Percentiles rank a stretch among this genome's conserved stretches.
phyloP scores from a whole-genome alignment of 345 rosid species.

The Fremontodendron californicum region DNA sequence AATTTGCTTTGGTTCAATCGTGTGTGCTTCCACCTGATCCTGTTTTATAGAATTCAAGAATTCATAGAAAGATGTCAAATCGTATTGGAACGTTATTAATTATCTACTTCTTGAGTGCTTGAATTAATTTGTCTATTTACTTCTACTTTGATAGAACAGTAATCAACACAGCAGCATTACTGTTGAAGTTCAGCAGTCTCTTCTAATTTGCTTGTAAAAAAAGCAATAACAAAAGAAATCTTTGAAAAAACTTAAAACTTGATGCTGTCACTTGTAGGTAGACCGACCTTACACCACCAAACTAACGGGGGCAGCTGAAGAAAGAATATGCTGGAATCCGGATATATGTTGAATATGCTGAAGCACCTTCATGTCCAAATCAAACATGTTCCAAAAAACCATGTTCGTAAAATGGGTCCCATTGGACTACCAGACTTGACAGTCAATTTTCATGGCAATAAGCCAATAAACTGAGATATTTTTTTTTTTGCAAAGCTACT shows the following conservation, averaged over 20 bases:
- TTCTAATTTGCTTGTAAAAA: not conserved
- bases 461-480: not conserved
- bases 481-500: too few species aligned
- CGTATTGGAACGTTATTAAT: not conserved
- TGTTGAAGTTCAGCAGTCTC: not conserved
- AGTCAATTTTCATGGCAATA: not conserved
- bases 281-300: not conserved
- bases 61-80: not conserved
- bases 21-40: not conserved
- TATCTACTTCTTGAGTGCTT: not conserved
- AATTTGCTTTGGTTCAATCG: not conserved
- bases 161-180: not conserved
- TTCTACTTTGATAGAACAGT: not conserved
- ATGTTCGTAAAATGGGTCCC: not conserved
- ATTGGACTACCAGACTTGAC: not conserved
- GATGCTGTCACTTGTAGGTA: not conserved
- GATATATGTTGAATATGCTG: slow-evolving; percentile 1
- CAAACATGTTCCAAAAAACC: not conserved
- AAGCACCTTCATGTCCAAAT: not conserved
- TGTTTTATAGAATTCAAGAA: not conserved
- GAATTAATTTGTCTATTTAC: not conserved
- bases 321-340: slow-evolving; percentile 8
- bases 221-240: not conserved
- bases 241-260: not conserved
- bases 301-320: not conserved